Conservation (phyloP, 2,329 filamentous ascomycete genomes). For the Penicillium sumatraense region DNA sequence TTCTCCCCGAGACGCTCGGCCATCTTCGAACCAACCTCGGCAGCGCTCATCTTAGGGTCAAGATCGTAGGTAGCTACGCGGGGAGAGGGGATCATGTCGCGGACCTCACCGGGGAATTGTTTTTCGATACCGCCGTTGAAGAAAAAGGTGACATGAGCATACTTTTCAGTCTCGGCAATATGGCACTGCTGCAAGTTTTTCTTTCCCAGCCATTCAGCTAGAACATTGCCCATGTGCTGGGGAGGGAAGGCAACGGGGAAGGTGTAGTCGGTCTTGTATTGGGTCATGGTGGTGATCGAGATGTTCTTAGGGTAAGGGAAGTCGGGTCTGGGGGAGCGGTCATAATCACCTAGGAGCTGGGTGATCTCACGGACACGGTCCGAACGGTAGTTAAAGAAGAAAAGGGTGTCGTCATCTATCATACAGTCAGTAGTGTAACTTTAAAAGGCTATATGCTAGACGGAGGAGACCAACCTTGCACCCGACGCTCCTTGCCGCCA, state of each 20-base stretch:
- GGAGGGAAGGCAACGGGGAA: constrained; percentile 93
- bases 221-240: constrained; percentile 96
- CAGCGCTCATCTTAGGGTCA: constrained; percentile 94
- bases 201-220: constrained; percentile 93
- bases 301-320: constrained; percentile 93
- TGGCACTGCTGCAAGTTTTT: constrained; percentile 91
- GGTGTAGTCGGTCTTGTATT: constrained; percentile 93
- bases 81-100: constrained; percentile 93
- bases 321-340: constrained; percentile 86
- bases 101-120: constrained; percentile 86
- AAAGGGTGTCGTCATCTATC: constrained; percentile 85
- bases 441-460: background rate
- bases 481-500: constrained; percentile 80
- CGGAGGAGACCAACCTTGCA: constrained; percentile 67
- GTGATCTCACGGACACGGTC: constrained; percentile 96
- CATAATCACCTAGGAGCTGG: constrained; percentile 87
- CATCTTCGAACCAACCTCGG: constrained; percentile 85
- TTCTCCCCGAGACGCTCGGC: constrained; percentile 82
- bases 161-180: constrained; percentile 98
- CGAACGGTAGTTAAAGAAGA: constrained; percentile 99
- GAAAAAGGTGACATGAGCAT: constrained; percentile 99
- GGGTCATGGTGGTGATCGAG: constrained; percentile 92
- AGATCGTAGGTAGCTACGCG: constrained; percentile 95
- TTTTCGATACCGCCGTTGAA: constrained; percentile 99
- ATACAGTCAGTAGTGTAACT: constrained; percentile 20